These are phyloP conservation scores for Penicillium mononematosum DNA, from an alignment of 495 filamentous ascomycete genomes.

Conservation along the genomic window DNA sequence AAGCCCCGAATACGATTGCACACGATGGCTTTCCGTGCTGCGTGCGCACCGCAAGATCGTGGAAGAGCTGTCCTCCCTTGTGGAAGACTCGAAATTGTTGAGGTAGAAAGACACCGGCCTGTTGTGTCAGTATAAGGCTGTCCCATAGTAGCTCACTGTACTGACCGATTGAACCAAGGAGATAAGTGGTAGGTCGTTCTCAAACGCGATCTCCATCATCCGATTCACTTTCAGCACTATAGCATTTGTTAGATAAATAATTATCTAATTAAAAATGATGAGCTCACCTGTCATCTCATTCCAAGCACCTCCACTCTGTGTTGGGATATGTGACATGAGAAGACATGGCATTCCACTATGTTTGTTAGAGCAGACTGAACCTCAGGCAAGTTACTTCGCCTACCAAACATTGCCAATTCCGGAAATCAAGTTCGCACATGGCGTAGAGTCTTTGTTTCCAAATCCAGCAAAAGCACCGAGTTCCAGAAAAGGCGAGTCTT, in stretches of 20 bases:
- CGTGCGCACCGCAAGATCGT: constrained; percentile 31
- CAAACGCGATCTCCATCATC: constrained; percentile 31
- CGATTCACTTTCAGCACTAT: constrained; percentile 33
- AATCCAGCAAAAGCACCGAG: constrained; percentile 26
- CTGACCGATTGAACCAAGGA: constrained; percentile 33
- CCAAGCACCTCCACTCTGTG: constrained; percentile 31
- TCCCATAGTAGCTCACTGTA: no score
- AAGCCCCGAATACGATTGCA: constrained; percentile 37
- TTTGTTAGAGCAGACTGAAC: no score
- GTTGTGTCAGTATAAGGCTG: no score
- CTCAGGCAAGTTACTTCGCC: no score
- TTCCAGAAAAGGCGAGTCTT: constrained; percentile 28
- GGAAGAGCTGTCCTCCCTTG: constrained; percentile 36
- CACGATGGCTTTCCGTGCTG: constrained; percentile 31
- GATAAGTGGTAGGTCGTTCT: constrained; percentile 33
- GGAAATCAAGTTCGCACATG: constrained; percentile 27
- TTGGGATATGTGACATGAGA: constrained; percentile 32
- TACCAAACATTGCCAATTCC: constrained; percentile 28
- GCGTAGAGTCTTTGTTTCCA: constrained; percentile 23
- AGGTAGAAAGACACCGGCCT: constrained; percentile 37
- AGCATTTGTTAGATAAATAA: no score
- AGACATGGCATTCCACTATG: constrained; percentile 12
- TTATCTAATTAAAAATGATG: no score
- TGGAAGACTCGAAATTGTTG: constrained; percentile 39
- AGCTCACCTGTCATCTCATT: constrained; percentile 24